phyloP scores from a whole-genome alignment of 805 yeast genomes.

The Sugiyamaella floridensis region DNA sequence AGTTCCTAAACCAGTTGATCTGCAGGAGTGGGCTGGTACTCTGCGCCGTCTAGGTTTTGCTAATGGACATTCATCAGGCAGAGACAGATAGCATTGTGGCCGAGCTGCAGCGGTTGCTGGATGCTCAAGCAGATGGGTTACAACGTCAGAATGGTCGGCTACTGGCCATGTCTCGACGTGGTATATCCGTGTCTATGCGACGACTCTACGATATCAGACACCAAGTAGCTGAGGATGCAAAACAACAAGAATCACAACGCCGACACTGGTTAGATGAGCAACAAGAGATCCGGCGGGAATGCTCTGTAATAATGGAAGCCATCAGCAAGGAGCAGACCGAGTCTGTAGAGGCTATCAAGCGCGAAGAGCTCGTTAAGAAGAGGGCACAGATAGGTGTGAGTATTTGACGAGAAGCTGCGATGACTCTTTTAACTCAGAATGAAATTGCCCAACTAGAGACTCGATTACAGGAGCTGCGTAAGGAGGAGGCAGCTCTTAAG shows the following conservation, averaged over 20 bases:
- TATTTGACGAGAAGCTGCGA: not conserved
- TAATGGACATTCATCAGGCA: not conserved
- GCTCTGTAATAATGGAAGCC: conserved; percentile 2
- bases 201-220: conserved; percentile 10
- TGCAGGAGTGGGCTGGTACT: not conserved
- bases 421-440: not conserved
- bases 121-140: conserved; percentile 19
- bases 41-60: not conserved
- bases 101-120: conserved; percentile 15
- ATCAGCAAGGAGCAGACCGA: conserved; percentile 1
- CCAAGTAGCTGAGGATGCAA: conserved; percentile 9
- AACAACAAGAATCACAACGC: conserved; percentile 3
- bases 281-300: conserved; percentile 1
- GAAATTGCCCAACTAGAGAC: conserved; percentile 18
- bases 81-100: conserved; percentile 7
- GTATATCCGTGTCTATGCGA: conserved; percentile 13
- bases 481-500: conserved; percentile 8
- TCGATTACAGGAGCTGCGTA: conserved; percentile 9
- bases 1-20: too few species aligned
- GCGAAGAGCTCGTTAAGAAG: conserved; percentile 8
- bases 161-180: conserved; percentile 12
- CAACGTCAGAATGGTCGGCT: conserved; percentile 7
- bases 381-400: conserved; percentile 8
- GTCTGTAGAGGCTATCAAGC: conserved; percentile 1
- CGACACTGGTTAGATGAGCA: conserved; percentile 8